Base-by-base conservation (phyloP, 2,329 filamentous ascomycete genomes). In the Fusarium duplospermum region DNA sequence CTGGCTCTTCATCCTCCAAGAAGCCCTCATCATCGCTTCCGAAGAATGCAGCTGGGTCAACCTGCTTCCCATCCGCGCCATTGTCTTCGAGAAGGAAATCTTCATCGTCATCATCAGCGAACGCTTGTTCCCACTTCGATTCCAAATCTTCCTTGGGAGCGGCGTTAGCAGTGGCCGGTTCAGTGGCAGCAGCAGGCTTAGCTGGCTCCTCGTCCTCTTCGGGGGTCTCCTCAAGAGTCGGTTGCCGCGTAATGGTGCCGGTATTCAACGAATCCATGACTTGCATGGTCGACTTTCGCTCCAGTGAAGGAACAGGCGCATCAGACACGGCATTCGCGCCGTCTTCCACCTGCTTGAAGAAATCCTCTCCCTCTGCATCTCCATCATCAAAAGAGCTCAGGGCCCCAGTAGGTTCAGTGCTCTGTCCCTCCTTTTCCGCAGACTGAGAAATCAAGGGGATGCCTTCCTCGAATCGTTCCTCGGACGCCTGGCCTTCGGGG, bases 11-110 rank as follows among this genome's bases (percentile, higher is more conserved):
- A 5, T 88, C 95, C 8, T 97, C 92, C 11, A 98, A 85, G 69
- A 98, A 93, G 0, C 94, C 95, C 78, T 95, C 93, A 73, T 94
- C 93, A 80, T 98, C 95, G 75, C 95, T 95, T 54, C 93, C 91
- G 73, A 95, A 91, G 75, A 96, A 91, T 1, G 88, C 87, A 29
- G 89, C 85, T 1, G 91, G 87, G 74, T 94, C 91, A 20, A 93
- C 78, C 62, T 87, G 87, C 33, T 82, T 79, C 11, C 69, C 74
- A 36, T 84, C 84, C 29, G 81, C 79, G 2, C 82, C 80, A 16
- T 87, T 83, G 35, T 94, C 90, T 11, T 90, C 89, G 4, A 91
- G 81, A 14, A 93, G 86, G 47, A 91, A 88, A 27, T 87, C 90
- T 69, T 91, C 91, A 70, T 94, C 91, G 73, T 95, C 93, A 58